Base-by-base conservation (phyloP, 1,139 yeast species). In the Taphrina confusa region DNA sequence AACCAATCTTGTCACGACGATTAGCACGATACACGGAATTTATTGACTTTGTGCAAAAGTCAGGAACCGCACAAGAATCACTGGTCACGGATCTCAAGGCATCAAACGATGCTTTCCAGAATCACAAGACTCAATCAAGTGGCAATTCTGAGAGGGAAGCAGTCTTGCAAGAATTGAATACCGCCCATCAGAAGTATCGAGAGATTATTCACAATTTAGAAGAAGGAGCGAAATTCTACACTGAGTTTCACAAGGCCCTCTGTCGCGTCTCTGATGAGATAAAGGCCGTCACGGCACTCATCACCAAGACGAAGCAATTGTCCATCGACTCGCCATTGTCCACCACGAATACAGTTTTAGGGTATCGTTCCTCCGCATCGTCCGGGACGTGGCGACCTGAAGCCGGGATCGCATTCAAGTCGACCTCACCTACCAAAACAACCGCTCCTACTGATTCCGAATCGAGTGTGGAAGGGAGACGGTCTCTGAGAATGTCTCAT, bases 151-250 rank as follows among this genome's bases (percentile, higher is more conserved):
- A 74, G 25, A 73, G 91, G 33, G 80, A 79, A 59, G 73, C 74
- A 31, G 79, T 80, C 1, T 71, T 87, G 46, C 84, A 82, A 61
- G 73, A 72, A 1, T 70, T 87, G 27, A 87, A 85, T 62, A 71
- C 74, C 2, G 82, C 81, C 0, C 82, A 78, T 66, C 71, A 76
- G 30, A 78, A 80, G 62, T 87, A 77, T 67, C 70, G 76, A 44
- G 89, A 84, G 66, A 74, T 88, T 5, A 71, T 79, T 20, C 74
- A 78, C 16, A 86, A 87, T 67, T 70, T 89, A 40, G 79, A 79
- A 39, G 87, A 86, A 66, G 97, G 95, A 0, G 69, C 81, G 0
- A 78, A 78, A 61, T 90, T 89, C 69, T 90, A 90, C 72, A 77
- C 77, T 55, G 85, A 83, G 60, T 80, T 88, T 63, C 74, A 80